Evolutionary conservation across 2,329 filamentous ascomycete species (phyloP).

Genomic region (Sporothrix brunneoviolacea): DNA sequence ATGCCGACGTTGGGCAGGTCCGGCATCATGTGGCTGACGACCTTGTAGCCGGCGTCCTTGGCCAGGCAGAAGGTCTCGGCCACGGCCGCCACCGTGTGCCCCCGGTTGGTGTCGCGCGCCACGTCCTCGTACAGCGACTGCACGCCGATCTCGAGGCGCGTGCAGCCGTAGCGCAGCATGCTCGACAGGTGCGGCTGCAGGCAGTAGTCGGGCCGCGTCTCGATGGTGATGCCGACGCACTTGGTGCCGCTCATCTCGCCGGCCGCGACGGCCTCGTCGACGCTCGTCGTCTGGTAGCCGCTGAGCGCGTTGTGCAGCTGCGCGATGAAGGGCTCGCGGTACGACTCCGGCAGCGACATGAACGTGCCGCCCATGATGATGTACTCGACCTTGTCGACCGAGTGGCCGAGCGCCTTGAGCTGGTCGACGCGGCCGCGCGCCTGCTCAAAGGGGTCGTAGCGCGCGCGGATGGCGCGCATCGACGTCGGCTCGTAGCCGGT

Average conservation of each 20-base stretch:
- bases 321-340: slow-evolving; percentile 88
- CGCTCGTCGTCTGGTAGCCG: slow-evolving; percentile 87
- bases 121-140: slow-evolving; percentile 98
- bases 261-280: slow-evolving; percentile 90
- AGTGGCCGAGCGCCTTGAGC: slow-evolving; percentile 90
- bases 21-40: slow-evolving; percentile 99
- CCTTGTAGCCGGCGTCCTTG: slow-evolving; percentile 97
- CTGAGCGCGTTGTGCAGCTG: slow-evolving; percentile 95
- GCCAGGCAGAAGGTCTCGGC: slow-evolving; percentile 95
- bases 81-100: slow-evolving; percentile 90
- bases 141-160: slow-evolving; percentile 86
- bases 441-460: slow-evolving; percentile 97
- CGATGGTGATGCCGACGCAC: slow-evolving; percentile 97
- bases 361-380: slow-evolving; percentile 99
- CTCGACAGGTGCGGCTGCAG: slow-evolving; percentile 88
- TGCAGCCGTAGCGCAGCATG: slow-evolving; percentile 98
- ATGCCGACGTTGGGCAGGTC: slow-evolving; percentile 96
- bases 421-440: slow-evolving; percentile 93
- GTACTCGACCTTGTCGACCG: slow-evolving; percentile 98
- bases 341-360: slow-evolving; percentile 87
- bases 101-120: slow-evolving; percentile 93
- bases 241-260: slow-evolving; percentile 95
- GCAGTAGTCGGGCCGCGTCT: slow-evolving; percentile 95
- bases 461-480: slow-evolving; percentile 93
- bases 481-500: slow-evolving; percentile 98